Evolutionary conservation across 345 rosid species (phyloP).

Genomic region (Stellera chamaejasme): DNA sequence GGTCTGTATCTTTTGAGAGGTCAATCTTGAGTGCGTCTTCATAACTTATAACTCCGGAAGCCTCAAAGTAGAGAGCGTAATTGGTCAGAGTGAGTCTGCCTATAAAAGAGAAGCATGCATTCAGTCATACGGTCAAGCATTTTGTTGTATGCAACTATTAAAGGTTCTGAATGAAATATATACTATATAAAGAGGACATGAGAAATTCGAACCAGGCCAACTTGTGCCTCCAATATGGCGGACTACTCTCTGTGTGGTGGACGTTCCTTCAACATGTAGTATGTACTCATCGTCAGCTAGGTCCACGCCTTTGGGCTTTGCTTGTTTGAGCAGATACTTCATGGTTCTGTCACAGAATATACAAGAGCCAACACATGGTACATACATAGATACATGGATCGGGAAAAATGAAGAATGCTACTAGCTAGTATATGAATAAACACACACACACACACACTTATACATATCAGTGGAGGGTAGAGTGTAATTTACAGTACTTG

Average conservation of each 20-base stretch:
- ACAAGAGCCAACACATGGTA: too few species aligned
- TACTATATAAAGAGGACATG: not conserved
- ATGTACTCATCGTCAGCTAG: slow-evolving; percentile 79
- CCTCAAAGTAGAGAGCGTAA: slow-evolving; percentile 91
- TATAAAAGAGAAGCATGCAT: slow-evolving; percentile 19
- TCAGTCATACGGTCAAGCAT: not conserved
- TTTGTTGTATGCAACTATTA: not conserved
- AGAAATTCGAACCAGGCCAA: slow-evolving; percentile 63
- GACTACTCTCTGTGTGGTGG: slow-evolving; percentile 69
- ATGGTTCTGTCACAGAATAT: slow-evolving; percentile 37
- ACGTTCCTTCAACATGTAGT: slow-evolving; percentile 88
- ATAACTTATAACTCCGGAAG: slow-evolving; percentile 56
- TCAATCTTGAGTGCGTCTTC: slow-evolving; percentile 84
- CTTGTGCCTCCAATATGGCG: slow-evolving; percentile 81
- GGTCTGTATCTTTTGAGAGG: slow-evolving; percentile 46
- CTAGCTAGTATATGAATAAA: too few species aligned
- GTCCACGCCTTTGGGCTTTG: slow-evolving; percentile 57
- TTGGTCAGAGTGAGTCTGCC: slow-evolving; percentile 91
- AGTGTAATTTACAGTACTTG: slow-evolving; percentile 25
- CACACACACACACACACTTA: too few species aligned
- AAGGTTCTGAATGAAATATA: not conserved
- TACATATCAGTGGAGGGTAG: too few species aligned
- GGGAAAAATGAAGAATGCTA: too few species aligned
- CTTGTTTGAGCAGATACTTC: slow-evolving; percentile 67
- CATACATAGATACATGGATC: too few species aligned